Evolutionary conservation across 106 monocot genomes (phyloP), one percentile per base, ranked within the genome.

Genomic region (Dendrobium officinale): DNA sequence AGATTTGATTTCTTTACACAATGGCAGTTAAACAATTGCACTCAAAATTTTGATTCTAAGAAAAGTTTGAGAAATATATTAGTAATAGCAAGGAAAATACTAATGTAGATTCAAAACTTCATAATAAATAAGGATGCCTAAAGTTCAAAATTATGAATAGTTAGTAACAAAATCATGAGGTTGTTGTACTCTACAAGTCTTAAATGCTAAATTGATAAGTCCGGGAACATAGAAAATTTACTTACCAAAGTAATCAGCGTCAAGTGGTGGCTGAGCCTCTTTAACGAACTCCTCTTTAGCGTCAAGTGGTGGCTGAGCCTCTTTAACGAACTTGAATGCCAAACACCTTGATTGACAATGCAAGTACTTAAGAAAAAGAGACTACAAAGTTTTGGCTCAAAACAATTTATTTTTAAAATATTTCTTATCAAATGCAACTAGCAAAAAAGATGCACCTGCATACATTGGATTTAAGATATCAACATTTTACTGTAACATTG

Each of bases 291-390:
- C 29, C 29, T 29, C 29, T 29, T 29, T 29, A 29, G 29, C 29
- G 29, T 29, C 86, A 80, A 83, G 18, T 47, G 83, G 37, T 24
- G 85, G 84, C 58, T 84, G 81, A 51, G 79, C 89, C 68, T 93
- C 90, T 88, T 86, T 89, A 42, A 96, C 82, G 76, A 91, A 86
- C 77, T 93, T 84, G 90, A 93, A 96, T 66, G 81, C 88, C 84
- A 91, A 79, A 83, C 93, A 96, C 96, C 96, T 95, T 75, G 67
- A 42, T 77, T 42, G 77, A 81, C 33, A 86, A 81, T 43, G 51
- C 22, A 75, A 54, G 24, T 75, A 17, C 4, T 77, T 26, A 67
- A 79, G 13, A 79, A 79, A 15, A 72, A 72, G 31, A 72, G 37
- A 72, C 72, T 33, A 72, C 20, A 64, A 64, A 26, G 64, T n/a